Percentiles rank a stretch among this genome's conserved stretches.
Conservation (phyloP, 1,139 yeast species). For the Geotrichum histeridarum region DNA sequence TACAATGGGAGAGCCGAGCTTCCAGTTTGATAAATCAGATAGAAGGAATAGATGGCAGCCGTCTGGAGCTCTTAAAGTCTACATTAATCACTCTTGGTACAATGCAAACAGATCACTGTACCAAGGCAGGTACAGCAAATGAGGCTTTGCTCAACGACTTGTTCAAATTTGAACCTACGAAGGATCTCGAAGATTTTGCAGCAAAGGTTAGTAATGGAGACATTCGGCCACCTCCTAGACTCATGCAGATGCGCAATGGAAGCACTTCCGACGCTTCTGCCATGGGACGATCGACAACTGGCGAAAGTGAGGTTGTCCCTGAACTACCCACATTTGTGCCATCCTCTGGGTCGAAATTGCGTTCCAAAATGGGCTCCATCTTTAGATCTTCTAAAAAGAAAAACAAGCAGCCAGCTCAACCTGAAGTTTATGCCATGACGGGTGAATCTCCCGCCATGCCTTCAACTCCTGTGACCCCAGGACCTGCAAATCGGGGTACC, state of each 20-base stretch:
- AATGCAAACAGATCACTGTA: conserved; percentile 36
- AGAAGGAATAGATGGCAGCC: conserved; percentile 64
- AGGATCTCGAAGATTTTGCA: conserved; percentile 54
- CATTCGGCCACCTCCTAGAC: not conserved
- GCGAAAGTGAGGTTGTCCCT: conserved; percentile 13
- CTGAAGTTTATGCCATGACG: conserved; percentile 34
- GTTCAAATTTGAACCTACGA: conserved; percentile 54
- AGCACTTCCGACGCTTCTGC: conserved; percentile 5
- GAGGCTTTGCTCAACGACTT: conserved; percentile 65
- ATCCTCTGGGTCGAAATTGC: conserved; percentile 41
- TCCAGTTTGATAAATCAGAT: conserved; percentile 72
- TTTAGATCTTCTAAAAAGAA: conserved; percentile 55
- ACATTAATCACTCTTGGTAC: conserved; percentile 66
- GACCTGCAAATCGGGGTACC: too few species aligned
- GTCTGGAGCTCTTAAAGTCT: conserved; percentile 64
- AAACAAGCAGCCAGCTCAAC: conserved; percentile 51
- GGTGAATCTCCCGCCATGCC: too few species aligned
- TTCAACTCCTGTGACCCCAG: too few species aligned
- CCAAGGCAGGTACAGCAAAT: conserved; percentile 38
- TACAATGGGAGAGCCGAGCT: conserved; percentile 68
- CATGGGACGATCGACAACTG: conserved; percentile 16
- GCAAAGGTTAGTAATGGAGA: conserved; percentile 34
- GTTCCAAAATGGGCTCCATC: conserved; percentile 79
- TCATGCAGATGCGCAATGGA: not conserved
- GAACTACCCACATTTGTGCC: conserved; percentile 3